Evolutionary conservation across 2,329 filamentous ascomycete genomes (phyloP).

Genomic region (Xylariaceae sp.): DNA sequence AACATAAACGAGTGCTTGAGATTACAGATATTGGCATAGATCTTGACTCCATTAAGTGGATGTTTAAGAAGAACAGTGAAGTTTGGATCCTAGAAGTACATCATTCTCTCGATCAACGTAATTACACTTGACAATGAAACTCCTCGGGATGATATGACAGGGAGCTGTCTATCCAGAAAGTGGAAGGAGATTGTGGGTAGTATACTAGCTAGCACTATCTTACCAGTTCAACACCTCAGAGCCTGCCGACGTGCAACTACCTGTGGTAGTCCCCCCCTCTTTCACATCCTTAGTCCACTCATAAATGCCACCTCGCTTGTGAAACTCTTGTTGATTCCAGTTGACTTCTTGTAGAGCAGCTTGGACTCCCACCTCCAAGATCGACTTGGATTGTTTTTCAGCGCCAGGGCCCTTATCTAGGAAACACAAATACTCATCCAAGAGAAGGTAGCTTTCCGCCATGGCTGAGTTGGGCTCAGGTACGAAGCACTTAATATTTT

Average conservation of each 20-base stretch:
- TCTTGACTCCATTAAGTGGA: too few species aligned
- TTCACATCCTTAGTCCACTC: slow-evolving; percentile 39
- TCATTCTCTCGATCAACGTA: too few species aligned
- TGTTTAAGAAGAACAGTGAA: too few species aligned
- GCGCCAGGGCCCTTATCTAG: slow-evolving; percentile 39
- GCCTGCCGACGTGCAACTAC: slow-evolving; percentile 13
- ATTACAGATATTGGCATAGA: too few species aligned
- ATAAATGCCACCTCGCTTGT: slow-evolving; percentile 44
- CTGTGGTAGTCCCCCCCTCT: not conserved
- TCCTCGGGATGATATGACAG: too few species aligned
- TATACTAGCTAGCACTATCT: too few species aligned
- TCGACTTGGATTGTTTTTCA: slow-evolving; percentile 29
- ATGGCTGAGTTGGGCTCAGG: slow-evolving; percentile 49
- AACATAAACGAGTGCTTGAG: too few species aligned
- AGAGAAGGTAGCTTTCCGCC: slow-evolving; percentile 47
- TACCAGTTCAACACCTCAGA: too few species aligned
- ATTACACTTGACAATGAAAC: too few species aligned
- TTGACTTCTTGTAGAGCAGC: slow-evolving; percentile 40
- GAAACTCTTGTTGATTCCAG: slow-evolving; percentile 45
- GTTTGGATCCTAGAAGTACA: too few species aligned
- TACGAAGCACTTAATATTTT: slow-evolving; percentile 39
- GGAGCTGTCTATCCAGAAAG: too few species aligned
- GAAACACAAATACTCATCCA: slow-evolving; percentile 51
- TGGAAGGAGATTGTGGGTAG: too few species aligned
- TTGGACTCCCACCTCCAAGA: slow-evolving; percentile 45